Evolutionary conservation across 2,329 filamentous ascomycete species (phyloP).

Genomic region (Calonectria hawksworthii): DNA sequence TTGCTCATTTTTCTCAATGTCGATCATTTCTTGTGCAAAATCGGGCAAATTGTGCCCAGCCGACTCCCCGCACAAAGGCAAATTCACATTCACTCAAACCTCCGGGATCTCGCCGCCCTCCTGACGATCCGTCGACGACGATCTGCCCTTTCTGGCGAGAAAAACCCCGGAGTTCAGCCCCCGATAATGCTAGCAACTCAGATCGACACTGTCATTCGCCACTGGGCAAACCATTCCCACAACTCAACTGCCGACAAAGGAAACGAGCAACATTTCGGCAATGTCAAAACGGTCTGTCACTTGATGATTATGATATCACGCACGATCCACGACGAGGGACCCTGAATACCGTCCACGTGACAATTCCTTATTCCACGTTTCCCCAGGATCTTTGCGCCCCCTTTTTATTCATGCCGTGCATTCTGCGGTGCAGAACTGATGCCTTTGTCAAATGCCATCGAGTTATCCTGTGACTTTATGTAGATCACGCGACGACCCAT

Average conservation of each 20-base stretch:
- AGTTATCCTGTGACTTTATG: neutral
- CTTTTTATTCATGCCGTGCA: neutral
- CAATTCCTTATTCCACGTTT: neutral
- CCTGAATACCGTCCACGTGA: neutral
- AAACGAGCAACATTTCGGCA: slow-evolving; percentile 23
- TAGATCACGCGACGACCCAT: neutral
- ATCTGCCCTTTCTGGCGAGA: slow-evolving; percentile 30
- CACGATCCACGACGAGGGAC: neutral
- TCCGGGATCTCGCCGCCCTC: slow-evolving; percentile 24
- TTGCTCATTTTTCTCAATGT: neutral
- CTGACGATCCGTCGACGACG: slow-evolving; percentile 31
- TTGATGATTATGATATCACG: neutral
- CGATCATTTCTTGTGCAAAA: neutral
- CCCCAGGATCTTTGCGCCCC: neutral
- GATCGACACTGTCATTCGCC: slow-evolving; percentile 41
- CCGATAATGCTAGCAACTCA: slow-evolving; percentile 17
- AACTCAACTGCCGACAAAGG: slow-evolving; percentile 18
- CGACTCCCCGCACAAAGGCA: slow-evolving; percentile 11
- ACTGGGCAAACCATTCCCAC: neutral
- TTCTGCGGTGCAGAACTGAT: neutral
- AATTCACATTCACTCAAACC: slow-evolving; percentile 29
- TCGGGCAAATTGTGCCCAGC: slow-evolving; percentile 17
- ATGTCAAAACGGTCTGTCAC: neutral
- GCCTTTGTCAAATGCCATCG: neutral
- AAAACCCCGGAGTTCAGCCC: slow-evolving; percentile 10